Evolutionary conservation across 1,139 yeast species (phyloP).

Genomic region (Magnusiomyces magnusii): DNA sequence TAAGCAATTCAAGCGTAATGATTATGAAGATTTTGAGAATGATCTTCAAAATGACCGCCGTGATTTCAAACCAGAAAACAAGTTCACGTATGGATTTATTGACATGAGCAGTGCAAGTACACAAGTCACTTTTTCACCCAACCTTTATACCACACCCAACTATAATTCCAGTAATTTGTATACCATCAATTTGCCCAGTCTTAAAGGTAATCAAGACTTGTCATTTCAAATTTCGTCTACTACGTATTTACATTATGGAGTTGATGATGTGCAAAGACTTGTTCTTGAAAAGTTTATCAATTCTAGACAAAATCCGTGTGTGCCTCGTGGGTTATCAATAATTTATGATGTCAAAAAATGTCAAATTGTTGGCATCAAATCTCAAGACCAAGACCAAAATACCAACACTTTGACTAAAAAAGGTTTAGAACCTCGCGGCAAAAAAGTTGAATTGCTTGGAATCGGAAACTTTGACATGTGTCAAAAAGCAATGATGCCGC

Average conservation of each 20-base stretch:
- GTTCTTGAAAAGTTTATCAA: constrained; percentile 35
- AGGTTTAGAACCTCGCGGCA: too few relatives aligned
- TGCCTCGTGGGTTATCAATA: constrained; percentile 32
- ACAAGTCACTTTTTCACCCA: too few relatives aligned
- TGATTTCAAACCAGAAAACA: constrained; percentile 31
- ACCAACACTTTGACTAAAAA: not conserved
- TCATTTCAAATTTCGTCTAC: constrained; percentile 49
- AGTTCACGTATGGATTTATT: constrained; percentile 61
- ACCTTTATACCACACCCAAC: constrained; percentile 64
- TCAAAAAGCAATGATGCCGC: constrained; percentile 41
- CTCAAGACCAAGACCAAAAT: not conserved
- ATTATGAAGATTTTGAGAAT: too few relatives aligned
- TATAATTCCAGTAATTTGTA: constrained; percentile 49
- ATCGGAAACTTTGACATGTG: not conserved
- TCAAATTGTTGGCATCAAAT: constrained; percentile 3
- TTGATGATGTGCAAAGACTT: constrained; percentile 55
- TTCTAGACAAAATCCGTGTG: constrained; percentile 39
- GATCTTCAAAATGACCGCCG: too few relatives aligned
- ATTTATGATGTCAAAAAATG: constrained; percentile 12
- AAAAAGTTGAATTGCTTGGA: not conserved
- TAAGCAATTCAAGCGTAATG: too few relatives aligned
- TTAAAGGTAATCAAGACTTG: constrained; percentile 29
- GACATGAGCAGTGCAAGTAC: constrained; percentile 92
- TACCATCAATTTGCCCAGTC: constrained; percentile 41
- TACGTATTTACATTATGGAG: constrained; percentile 68